Evolutionary conservation across 495 filamentous ascomycete species (phyloP).

Genomic region (Xylaria curta): DNA sequence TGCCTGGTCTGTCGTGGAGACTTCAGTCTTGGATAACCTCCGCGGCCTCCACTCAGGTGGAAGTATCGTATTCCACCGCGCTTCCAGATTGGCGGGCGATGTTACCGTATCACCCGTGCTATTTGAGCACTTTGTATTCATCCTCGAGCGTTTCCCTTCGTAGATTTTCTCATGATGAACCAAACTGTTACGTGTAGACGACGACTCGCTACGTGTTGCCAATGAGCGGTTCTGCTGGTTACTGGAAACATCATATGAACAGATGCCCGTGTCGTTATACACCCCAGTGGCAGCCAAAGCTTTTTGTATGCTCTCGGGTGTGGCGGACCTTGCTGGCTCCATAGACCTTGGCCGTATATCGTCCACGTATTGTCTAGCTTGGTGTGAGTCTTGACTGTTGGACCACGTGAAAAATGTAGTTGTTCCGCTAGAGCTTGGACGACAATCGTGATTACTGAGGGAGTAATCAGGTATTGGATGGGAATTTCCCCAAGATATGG

Average conservation of each 20-base stretch:
- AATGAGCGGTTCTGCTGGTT: not conserved
- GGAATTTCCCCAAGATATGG: not conserved
- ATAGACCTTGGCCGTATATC: slow-evolving; percentile 5
- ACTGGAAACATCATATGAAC: slow-evolving; percentile 22
- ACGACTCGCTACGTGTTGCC: not conserved
- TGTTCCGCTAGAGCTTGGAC: slow-evolving; percentile 28
- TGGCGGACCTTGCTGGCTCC: slow-evolving; percentile 27
- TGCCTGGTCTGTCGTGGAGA: not conserved
- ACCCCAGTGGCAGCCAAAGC: slow-evolving; percentile 36
- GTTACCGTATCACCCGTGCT: not conserved
- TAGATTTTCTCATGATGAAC: not conserved
- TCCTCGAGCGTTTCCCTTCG: not conserved
- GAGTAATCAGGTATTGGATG: not conserved
- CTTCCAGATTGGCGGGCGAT: not conserved
- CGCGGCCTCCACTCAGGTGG: slow-evolving; percentile 20
- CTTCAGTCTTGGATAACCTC: not conserved
- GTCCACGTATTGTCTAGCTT: not conserved
- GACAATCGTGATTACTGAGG: not conserved
- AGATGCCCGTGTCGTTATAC: slow-evolving; percentile 32
- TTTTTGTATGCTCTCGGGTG: slow-evolving; percentile 30
- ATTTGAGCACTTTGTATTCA: not conserved
- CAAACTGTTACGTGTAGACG: not conserved
- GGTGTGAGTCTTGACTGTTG: slow-evolving; percentile 32
- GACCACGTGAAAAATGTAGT: slow-evolving; percentile 45
- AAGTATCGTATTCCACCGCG: slow-evolving; percentile 19